phyloP scores from a whole-genome alignment of 2,329 filamentous ascomycete species.

The Huntiella moniliformis region DNA sequence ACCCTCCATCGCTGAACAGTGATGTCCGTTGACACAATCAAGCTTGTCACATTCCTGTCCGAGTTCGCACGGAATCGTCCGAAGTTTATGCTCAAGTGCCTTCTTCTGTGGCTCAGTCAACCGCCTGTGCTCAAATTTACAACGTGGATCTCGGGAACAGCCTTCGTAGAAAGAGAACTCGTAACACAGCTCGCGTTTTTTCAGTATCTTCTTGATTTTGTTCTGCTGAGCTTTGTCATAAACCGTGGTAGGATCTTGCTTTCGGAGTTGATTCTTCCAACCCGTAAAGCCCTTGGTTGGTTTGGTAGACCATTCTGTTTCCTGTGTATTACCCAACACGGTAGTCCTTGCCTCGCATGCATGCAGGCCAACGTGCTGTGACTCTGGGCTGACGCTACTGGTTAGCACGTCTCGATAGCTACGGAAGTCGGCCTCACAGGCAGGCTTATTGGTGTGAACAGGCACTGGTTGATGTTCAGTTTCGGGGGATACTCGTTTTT shows the following conservation, averaged over 20 bases:
- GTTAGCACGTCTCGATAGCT: too few species aligned
- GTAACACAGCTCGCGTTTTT: conserved; percentile 40
- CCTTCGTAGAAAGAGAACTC: conserved; percentile 40
- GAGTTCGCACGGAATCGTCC: conserved; percentile 37
- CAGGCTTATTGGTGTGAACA: too few species aligned
- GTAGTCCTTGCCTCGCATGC: too few species aligned
- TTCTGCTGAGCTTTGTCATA: conserved; percentile 26
- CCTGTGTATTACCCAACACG: not conserved
- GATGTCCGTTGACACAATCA: conserved; percentile 44
- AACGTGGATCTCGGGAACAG: conserved; percentile 32
- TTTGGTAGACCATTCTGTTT: not conserved
- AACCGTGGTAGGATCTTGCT: not conserved
- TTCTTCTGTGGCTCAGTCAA: conserved; percentile 33
- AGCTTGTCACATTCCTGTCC: conserved; percentile 39
- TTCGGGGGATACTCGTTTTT: too few species aligned
- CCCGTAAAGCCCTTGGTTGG: not conserved
- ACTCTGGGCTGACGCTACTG: too few species aligned
- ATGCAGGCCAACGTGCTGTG: too few species aligned
- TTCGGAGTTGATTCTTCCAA: not conserved
- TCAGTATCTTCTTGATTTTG: conserved; percentile 35
- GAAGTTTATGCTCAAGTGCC: conserved; percentile 35
- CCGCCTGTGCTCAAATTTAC: conserved; percentile 36
- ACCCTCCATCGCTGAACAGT: conserved; percentile 15
- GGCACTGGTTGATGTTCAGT: too few species aligned
- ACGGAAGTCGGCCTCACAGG: too few species aligned